Evolutionary conservation across 768 basidiomycete species (phyloP), one percentile per base, ranked within the genome.

Genomic region (Chalciporus sphaerocephalus): DNA sequence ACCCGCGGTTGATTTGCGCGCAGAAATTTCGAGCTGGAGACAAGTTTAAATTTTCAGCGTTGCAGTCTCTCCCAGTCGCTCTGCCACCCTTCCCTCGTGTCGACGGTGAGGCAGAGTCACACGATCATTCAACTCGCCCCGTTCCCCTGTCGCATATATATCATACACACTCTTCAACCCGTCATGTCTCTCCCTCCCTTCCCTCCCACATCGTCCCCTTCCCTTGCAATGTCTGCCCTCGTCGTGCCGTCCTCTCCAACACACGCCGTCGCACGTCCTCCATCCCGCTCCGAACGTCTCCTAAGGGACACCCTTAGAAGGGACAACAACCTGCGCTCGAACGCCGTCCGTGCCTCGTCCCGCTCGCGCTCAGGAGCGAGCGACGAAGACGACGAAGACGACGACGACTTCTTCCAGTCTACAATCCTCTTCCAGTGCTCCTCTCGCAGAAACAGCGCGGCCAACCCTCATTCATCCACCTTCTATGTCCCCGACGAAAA

Each of bases 221-320:
- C 56, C 5, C 25, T 46, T 3, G 15, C 30, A 15, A 32, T 32
- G 30, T 32, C 30, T n/a, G n/a, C n/a, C 4, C 30, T 32, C n/a
- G 30, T n/a, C 13, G 15, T 32, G 1, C 30, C 30, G 4, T 32
- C 30, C 30, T 32, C 30, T 3, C 30, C 30, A 5, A 32, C 30
- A 4, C 21, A n/a, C n/a, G n/a, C 40, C 40, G 47, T 52, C 38
- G 39, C 60, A 2, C 70, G 73, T 39, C 70, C 78, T 0, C 66
- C 77, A 0, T 75, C 75, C 27, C 70, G 78, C 44, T 79, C 78
- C 4, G 76, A 81, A 54, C 70, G 72, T 9, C 72, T 83, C 37
- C 69, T 83, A 39, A 69, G 80, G 40, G 74, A 81, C 50, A 73
- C 81, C 9, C 72, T 83, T 42, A 69, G 75, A 38, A 80, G 71